These are phyloP conservation scores for Tulasnella sp. DNA, from an alignment of 768 basidiomycete species.

Conservation along the genomic window DNA sequence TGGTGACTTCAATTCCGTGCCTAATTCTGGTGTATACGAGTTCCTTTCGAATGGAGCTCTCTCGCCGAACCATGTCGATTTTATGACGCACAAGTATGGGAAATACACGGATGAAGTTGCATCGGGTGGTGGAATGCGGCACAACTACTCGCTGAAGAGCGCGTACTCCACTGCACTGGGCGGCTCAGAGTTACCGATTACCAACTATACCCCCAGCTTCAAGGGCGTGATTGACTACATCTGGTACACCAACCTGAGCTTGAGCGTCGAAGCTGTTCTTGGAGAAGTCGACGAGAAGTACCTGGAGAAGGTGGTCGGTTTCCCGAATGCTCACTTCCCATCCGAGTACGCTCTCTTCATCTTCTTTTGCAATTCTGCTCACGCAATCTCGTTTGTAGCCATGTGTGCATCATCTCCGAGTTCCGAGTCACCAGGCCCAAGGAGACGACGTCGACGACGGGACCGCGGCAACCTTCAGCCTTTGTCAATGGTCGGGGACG, in stretches of 20 bases:
- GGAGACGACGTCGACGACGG: neutral
- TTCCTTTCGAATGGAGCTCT: conserved; percentile 64
- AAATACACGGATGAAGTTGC: conserved; percentile 63
- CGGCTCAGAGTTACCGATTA: conserved; percentile 52
- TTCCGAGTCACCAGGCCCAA: conserved; percentile 47
- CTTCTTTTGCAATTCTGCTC: neutral
- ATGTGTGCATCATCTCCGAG: conserved; percentile 57
- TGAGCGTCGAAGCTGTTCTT: conserved; percentile 71
- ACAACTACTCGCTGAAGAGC: conserved; percentile 70
- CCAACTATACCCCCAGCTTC: conserved; percentile 84
- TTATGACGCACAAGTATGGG: conserved; percentile 84
- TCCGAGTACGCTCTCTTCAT: conserved; percentile 62
- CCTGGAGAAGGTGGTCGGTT: conserved; percentile 83
- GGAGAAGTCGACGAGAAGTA: conserved; percentile 78
- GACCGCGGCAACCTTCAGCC: neutral
- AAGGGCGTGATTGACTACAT: conserved; percentile 84
- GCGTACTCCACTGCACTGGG: conserved; percentile 45
- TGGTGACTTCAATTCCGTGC: conserved; percentile 92
- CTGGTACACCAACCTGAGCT: conserved; percentile 68
- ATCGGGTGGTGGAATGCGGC: conserved; percentile 44
- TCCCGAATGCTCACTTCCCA: conserved; percentile 93
- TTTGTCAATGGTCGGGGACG: conserved; percentile 8
- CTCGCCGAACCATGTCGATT: conserved; percentile 72
- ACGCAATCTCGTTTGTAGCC: conserved; percentile 33
- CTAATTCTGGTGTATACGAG: conserved; percentile 81